phyloP scores from a whole-genome alignment of 2,329 filamentous ascomycete genomes.

The Paecilomyces niveus region DNA sequence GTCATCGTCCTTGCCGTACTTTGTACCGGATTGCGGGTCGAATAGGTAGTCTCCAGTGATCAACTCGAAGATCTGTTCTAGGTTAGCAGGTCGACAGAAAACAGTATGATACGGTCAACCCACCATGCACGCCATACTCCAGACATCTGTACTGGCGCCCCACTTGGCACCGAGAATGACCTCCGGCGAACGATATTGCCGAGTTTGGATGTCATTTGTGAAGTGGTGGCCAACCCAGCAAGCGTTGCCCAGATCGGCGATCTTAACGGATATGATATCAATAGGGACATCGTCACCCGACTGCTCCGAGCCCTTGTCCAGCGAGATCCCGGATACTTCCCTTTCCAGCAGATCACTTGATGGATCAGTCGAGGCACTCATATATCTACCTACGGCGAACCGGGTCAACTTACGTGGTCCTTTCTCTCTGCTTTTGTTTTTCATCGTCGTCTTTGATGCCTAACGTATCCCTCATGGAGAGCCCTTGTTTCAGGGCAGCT shows the following conservation, averaged over 20 bases:
- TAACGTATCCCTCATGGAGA: constrained; percentile 51
- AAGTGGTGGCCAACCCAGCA: constrained; percentile 99
- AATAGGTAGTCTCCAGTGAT: constrained; percentile 99
- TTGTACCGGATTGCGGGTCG: constrained; percentile 94
- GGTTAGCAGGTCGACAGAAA: constrained; percentile 3
- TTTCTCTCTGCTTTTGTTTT: constrained; percentile 77
- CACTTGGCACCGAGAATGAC: constrained; percentile 95
- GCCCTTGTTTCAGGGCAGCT: constrained; percentile 40
- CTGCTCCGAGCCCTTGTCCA: constrained; percentile 59
- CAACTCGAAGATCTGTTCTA: constrained; percentile 76
- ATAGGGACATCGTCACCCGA: constrained; percentile 30
- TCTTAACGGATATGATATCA: constrained; percentile 95
- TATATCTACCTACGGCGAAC: constrained; percentile 1
- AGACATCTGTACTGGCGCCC: constrained; percentile 98
- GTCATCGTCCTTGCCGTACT: constrained; percentile 98
- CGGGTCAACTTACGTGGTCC: constrained; percentile 68
- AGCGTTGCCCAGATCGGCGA: constrained; percentile 94
- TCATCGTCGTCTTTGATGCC: constrained; percentile 53
- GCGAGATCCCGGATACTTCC: constrained; percentile 89
- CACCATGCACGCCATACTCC: constrained; percentile 99
- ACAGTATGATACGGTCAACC: constrained; percentile 19
- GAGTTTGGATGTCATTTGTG: constrained; percentile 97
- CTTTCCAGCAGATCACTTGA: constrained; percentile 79
- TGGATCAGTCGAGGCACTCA: neutral
- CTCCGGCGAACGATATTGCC: constrained; percentile 94